Evolutionary conservation across 768 basidiomycete species (phyloP), one percentile per base, ranked within the genome.

Genomic region (Kwoniella newhampshirensis): DNA sequence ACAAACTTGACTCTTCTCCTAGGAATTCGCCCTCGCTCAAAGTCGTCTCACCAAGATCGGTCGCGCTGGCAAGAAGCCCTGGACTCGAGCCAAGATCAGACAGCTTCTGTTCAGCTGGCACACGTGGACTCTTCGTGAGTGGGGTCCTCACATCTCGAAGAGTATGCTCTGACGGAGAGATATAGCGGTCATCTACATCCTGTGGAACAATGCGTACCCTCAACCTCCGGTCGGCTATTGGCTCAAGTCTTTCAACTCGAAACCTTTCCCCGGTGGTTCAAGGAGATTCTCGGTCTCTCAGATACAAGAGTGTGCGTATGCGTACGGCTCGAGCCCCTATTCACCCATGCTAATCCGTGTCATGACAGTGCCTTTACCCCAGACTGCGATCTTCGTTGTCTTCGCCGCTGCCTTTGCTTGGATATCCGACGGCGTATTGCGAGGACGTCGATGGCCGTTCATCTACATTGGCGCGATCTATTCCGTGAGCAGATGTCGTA

Each of bases 181-280:
- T 35, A 12, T 23, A 62, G 60, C 65, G n/a, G 1, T 67, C 17
- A 36, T 67, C 13, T 59, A 59, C 21, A 45, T 59, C 26, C 27
- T 68, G 15, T 68, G 63, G 63, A 65, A 68, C 56, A 63, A 64
- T 46, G 54, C 56, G 17, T 58, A 42, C 30, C 57, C 60, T 1
- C 57, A 62, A 23, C 27, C 43, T 4, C 45, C 64, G n/a, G 66
- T 68, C 37, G 51, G 57, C 3, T 70, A 59, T 25, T 68, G 63
- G 62, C 64, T 71, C 40, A 68, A 68, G 47, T 56, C 55, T 1
- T 71, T 68, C 67, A 68, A 67, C 50, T 37, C 51, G 11, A 64
- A 58, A 30, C 63, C 66, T 0, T 59, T 62, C 1, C 67, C 70
- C 8, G 70, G 70, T 0, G 36, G 35, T 7, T 15, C 23, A 18